phyloP scores from a whole-genome alignment of 768 basidiomycete genomes.

The Rhizopogon roseolus region DNA sequence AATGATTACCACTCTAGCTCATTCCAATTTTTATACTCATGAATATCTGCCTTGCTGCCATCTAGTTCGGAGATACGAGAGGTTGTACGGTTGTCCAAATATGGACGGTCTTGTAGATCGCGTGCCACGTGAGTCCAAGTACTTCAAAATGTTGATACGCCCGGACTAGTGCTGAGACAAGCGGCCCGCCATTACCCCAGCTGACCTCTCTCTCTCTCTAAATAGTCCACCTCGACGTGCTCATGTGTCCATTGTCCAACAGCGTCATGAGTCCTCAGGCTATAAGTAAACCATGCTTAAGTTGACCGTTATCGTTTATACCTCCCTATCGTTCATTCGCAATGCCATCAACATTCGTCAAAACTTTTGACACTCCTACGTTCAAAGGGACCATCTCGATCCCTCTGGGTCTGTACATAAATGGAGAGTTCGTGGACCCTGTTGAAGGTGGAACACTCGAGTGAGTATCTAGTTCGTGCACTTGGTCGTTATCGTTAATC shows the following conservation, averaged over 20 bases:
- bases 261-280: neutral
- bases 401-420: constrained; percentile 67
- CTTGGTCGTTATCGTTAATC: neutral
- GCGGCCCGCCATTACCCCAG: no score
- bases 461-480: constrained; percentile 32
- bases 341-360: constrained; percentile 36
- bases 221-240: neutral
- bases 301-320: neutral
- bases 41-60: no score
- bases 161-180: no score
- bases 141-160: no score
- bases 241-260: neutral
- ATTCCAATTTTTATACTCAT: no score
- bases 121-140: no score
- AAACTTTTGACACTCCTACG: constrained; percentile 48
- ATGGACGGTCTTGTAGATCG: no score
- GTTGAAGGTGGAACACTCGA: constrained; percentile 52
- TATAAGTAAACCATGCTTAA: neutral
- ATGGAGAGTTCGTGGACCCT: constrained; percentile 46
- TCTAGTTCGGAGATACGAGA: no score
- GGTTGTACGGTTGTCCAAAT: no score
- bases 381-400: constrained; percentile 56
- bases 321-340: neutral
- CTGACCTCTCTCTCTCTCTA: no score
- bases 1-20: no score